A percentile compares a stretch with the other conserved stretches of the same genome.
Conservation (phyloP, 352 stramenopile species). For the Globisporangium okanoganense region DNA sequence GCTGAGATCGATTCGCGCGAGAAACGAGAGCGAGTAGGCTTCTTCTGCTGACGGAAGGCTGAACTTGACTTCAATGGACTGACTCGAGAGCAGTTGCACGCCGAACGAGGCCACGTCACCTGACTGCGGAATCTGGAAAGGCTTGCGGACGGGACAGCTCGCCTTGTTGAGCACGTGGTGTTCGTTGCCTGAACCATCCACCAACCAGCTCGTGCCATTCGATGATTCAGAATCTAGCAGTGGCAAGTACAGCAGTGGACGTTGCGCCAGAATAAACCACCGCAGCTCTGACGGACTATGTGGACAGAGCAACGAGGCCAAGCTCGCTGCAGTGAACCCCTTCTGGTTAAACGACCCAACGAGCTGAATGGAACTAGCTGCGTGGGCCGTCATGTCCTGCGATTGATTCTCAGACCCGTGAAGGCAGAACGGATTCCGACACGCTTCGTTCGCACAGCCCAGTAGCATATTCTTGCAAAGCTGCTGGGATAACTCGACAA, state of each 20-base stretch:
- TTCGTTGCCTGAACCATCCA: slow-evolving; percentile 51
- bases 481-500: slow-evolving; percentile 34
- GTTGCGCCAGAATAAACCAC: slow-evolving; percentile 34
- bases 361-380: slow-evolving; percentile 44
- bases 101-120: slow-evolving; percentile 17
- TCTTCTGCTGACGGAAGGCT: slow-evolving; percentile 4
- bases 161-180: slow-evolving; percentile 31
- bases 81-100: slow-evolving; percentile 35
- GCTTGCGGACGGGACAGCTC: slow-evolving; percentile 43
- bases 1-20: slow-evolving; percentile 31
- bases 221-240: slow-evolving; percentile 42
- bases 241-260: slow-evolving; percentile 48
- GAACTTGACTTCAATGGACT: slow-evolving; percentile 14
- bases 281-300: slow-evolving; percentile 23
- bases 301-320: slow-evolving; percentile 42
- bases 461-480: slow-evolving; percentile 46
- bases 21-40: slow-evolving; percentile 36
- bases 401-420: background rate
- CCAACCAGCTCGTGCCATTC: slow-evolving; percentile 16
- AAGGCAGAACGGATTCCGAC: slow-evolving; percentile 46
- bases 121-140: slow-evolving; percentile 40
- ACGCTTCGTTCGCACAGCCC: slow-evolving; percentile 27
- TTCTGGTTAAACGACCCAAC: slow-evolving; percentile 30
- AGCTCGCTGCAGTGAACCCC: slow-evolving; percentile 29
- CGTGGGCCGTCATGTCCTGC: slow-evolving; percentile 25